Evolutionary conservation across 2,329 filamentous ascomycete genomes (phyloP).

Genomic region (Arthrobotrys iridis): DNA sequence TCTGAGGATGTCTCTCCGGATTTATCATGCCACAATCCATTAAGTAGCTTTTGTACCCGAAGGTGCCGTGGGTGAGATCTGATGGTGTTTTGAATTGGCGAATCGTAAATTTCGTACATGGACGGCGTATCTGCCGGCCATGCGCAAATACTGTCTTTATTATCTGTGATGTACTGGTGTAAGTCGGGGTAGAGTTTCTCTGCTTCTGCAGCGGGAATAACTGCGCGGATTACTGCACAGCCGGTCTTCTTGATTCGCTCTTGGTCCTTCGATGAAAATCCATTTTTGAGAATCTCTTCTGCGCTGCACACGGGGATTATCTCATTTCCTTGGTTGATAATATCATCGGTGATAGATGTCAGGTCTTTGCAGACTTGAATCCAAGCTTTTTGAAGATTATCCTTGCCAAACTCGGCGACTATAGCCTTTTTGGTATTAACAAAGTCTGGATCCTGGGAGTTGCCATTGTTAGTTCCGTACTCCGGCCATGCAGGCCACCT

Average conservation of each 20-base stretch:
- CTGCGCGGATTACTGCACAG: slow-evolving; percentile 58
- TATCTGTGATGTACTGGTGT: slow-evolving; percentile 60
- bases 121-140: slow-evolving; percentile 62
- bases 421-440: slow-evolving; percentile 60
- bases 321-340: slow-evolving; percentile 59
- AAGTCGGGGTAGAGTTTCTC: slow-evolving; percentile 59
- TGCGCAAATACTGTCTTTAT: slow-evolving; percentile 59
- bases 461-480: slow-evolving; percentile 52
- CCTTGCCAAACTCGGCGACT: slow-evolving; percentile 61
- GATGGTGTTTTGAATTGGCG: slow-evolving; percentile 62
- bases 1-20: slow-evolving; percentile 59
- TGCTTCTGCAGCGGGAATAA: slow-evolving; percentile 57
- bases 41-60: slow-evolving; percentile 61
- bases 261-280: slow-evolving; percentile 55
- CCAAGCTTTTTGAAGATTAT: slow-evolving; percentile 61
- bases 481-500: slow-evolving; percentile 59
- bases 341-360: slow-evolving; percentile 60
- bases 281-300: slow-evolving; percentile 57
- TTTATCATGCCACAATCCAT: slow-evolving; percentile 61
- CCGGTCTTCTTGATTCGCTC: slow-evolving; percentile 59
- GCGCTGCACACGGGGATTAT: slow-evolving; percentile 61
- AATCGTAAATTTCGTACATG: slow-evolving; percentile 62
- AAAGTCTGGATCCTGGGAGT: slow-evolving; percentile 58
- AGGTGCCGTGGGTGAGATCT: slow-evolving; percentile 62
- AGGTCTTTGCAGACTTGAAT: slow-evolving; percentile 62